Conservation (phyloP, 2,329 filamentous ascomycete genomes). For the Diaporthe australafricana region DNA sequence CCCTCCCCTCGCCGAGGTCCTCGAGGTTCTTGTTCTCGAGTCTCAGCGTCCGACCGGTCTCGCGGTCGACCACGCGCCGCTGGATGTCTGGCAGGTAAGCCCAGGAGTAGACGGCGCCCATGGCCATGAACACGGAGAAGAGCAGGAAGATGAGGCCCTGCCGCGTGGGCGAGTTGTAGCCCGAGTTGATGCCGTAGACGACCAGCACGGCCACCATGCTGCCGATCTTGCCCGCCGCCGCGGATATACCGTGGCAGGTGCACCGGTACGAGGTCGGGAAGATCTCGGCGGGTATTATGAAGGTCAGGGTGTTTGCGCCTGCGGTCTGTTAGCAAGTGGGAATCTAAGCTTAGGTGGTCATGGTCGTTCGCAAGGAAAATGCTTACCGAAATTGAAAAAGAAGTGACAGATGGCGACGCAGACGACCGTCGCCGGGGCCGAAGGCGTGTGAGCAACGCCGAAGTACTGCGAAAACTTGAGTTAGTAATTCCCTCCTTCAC, state of each 20-base stretch:
- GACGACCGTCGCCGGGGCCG: conserved; percentile 59
- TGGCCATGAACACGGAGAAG: conserved; percentile 61
- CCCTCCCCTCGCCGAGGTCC: conserved; percentile 61
- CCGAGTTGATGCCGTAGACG: conserved; percentile 61
- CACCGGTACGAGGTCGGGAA: conserved; percentile 74
- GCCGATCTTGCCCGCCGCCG: conserved; percentile 69
- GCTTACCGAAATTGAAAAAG: conserved; percentile 65
- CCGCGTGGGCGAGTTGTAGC: conserved; percentile 54
- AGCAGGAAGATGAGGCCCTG: conserved; percentile 64
- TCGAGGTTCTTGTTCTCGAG: conserved; percentile 62
- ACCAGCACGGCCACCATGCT: conserved; percentile 64
- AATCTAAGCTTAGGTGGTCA: neutral
- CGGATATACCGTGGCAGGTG: conserved; percentile 72
- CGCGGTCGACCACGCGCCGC: conserved; percentile 49
- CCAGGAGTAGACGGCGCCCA: conserved; percentile 64
- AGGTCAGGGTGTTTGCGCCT: conserved; percentile 72
- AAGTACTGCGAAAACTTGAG: conserved; percentile 51
- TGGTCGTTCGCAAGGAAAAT: neutral
- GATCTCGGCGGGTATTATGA: conserved; percentile 73
- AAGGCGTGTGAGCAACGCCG: conserved; percentile 54
- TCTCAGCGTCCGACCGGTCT: conserved; percentile 46
- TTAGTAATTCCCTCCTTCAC: neutral
- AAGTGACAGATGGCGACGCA: conserved; percentile 66
- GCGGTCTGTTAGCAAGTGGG: neutral
- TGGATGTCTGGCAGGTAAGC: conserved; percentile 63